Base-by-base conservation (phyloP, 331 rosid genomes). In the Malus hybrid region DNA sequence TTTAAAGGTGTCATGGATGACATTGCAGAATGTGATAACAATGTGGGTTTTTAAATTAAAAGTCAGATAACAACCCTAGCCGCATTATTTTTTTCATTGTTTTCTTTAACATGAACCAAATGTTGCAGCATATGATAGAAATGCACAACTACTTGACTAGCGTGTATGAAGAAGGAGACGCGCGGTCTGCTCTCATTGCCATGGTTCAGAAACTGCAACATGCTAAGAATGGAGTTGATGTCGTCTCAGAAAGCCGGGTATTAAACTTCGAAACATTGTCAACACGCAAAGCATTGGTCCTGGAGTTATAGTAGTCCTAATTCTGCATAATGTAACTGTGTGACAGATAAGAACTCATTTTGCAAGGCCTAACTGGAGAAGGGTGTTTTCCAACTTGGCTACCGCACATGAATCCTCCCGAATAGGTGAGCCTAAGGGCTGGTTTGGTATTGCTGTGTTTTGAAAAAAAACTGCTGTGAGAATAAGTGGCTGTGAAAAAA, bases 1-100 rank as follows among this genome's bases (percentile, higher is more conserved):
- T 93, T 93, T 68, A 93, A 93, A 85, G 98, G 97, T 18, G 98
- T 93, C 82, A 87, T 93, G 96, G 94, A 93, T 68, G 98, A 91
- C 42, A 82, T 93, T 48, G 88, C 96, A 48, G 96, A 91, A 63
- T 75, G 88, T 46, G 96, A 93, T 61, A 83, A 63, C 1, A 76
- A 89, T 80, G 98, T 93, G 77, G 36, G 94, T 78, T 79, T 52
- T 14, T 12, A 44, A 36, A 66, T 2, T 34, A 7, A 42, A 30
- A 29, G 1, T 63, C 68, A 14, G 42, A 63, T 28, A 9, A 20
- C 6, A 11, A 61, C 13, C 33, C 30, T 8, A 20, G 13, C 33
- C 28, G 10, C 18, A 15, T 28, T 36, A 63, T 63, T 63, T n/a
- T 4, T 15, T 16, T 6, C 46, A 3, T n/a, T 9, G 26, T 57